These are phyloP conservation scores for Teunomyces atbi DNA, from an alignment of 805 yeast species.

Conservation along the genomic window DNA sequence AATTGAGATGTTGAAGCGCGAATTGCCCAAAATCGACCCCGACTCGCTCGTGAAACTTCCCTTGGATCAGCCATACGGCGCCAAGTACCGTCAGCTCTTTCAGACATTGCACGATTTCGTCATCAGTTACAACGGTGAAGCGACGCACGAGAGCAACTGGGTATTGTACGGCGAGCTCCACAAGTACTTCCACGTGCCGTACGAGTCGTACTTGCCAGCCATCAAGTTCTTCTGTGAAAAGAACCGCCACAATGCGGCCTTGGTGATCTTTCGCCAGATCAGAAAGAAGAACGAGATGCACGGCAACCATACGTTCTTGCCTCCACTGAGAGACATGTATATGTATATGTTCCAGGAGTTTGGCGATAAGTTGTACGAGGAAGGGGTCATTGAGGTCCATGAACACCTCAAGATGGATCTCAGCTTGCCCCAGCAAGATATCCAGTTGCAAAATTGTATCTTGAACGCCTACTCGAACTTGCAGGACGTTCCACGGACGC, in stretches of 20 bases:
- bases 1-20: conserved; percentile 41
- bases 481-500: conserved; percentile 53
- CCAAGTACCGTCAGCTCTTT: conserved; percentile 28
- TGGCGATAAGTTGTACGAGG: conserved; percentile 56
- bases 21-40: conserved; percentile 34
- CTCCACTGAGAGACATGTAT: conserved; percentile 53
- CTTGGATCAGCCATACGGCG: conserved; percentile 19
- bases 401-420: conserved; percentile 61
- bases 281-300: conserved; percentile 54
- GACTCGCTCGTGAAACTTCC: conserved; percentile 30
- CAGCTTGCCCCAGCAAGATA: conserved; percentile 49
- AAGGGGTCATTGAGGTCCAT: conserved; percentile 66
- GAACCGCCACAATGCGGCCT: conserved; percentile 59
- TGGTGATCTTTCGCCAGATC: conserved; percentile 59
- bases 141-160: conserved; percentile 50
- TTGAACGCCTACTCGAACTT: conserved; percentile 63
- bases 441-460: conserved; percentile 56
- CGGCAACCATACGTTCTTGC: conserved; percentile 26
- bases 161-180: conserved; percentile 56
- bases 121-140: conserved; percentile 26
- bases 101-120: conserved; percentile 30
- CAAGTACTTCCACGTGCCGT: conserved; percentile 55
- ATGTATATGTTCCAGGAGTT: conserved; percentile 57
- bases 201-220: conserved; percentile 56
- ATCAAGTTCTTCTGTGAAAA: conserved; percentile 55